A percentile compares a stretch with the other conserved stretches of the same genome.
Conservation (phyloP, 139 green algal genomes). For the Edaphochlamys debaryana region DNA sequence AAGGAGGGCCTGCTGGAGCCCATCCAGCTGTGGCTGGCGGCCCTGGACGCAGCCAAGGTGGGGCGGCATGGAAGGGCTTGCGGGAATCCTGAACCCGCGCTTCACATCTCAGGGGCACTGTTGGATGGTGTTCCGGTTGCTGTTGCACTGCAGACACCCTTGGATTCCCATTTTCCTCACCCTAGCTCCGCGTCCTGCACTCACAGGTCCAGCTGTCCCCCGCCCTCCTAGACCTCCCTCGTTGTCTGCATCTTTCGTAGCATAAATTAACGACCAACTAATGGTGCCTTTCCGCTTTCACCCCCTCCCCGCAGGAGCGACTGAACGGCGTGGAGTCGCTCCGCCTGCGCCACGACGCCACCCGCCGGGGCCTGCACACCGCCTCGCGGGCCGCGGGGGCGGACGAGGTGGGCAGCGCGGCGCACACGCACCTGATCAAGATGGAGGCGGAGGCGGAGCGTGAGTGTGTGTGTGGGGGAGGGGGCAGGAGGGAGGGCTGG, state of each 20-base stretch:
- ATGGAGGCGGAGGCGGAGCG: slow-evolving; percentile 23
- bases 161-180: too few species aligned
- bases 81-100: not conserved
- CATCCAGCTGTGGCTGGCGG: slow-evolving; percentile 17
- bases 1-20: slow-evolving; percentile 2
- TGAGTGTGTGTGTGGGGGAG: not conserved
- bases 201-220: too few species aligned
- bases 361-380: slow-evolving; percentile 19
- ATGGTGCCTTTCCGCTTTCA: not conserved
- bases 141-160: too few species aligned
- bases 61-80: not conserved
- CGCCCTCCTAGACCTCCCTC: not conserved
- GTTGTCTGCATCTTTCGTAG: not conserved
- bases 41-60: slow-evolving; percentile 28
- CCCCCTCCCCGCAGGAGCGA: slow-evolving; percentile 11
- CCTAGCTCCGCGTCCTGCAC: too few species aligned
- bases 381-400: slow-evolving; percentile 4
- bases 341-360: slow-evolving; percentile 25
- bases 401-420: slow-evolving; percentile 1
- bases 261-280: too few species aligned
- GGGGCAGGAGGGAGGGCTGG: not conserved
- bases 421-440: slow-evolving; percentile 2
- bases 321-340: not conserved
- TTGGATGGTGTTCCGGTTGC: not conserved
- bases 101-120: not conserved